Conservation (phyloP, 257 asterid species). For the Cinchona pubescens region DNA sequence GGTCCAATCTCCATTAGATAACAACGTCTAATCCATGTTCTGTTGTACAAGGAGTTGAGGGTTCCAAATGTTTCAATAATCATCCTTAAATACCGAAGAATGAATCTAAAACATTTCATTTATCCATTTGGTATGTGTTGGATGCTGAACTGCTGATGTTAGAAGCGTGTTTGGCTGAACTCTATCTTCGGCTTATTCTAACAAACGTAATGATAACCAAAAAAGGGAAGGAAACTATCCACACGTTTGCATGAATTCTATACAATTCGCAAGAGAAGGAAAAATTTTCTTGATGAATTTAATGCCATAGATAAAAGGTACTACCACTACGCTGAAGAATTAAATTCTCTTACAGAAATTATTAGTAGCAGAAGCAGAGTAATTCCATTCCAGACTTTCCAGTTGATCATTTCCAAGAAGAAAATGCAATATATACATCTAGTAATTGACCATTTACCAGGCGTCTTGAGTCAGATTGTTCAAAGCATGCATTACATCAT, state of each 20-base stretch:
- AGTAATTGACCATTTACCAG: not conserved
- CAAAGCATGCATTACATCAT: constrained; percentile 23
- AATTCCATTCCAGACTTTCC: constrained; percentile 1
- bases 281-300: constrained; percentile 11
- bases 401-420: constrained; percentile 27
- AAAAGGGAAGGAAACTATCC: constrained; percentile 16
- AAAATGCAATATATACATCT: not conserved
- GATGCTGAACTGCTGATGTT: not conserved
- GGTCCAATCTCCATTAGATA: not conserved
- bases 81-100: too few species aligned
- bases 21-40: not conserved
- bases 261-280: not conserved
- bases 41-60: not conserved
- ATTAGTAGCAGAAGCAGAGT: constrained; percentile 9
- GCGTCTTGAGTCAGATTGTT: constrained; percentile 16
- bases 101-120: not conserved
- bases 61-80: not conserved
- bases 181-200: not conserved
- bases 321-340: not conserved
- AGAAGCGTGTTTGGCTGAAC: not conserved
- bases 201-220: constrained; percentile 6
- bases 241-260: constrained; percentile 9
- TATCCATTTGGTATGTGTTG: not conserved
- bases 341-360: constrained; percentile 2
- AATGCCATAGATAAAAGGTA: constrained; percentile 13